Evolutionary conservation across 345 rosid species (phyloP).

Genomic region (Cardiospermum halicacabum): DNA sequence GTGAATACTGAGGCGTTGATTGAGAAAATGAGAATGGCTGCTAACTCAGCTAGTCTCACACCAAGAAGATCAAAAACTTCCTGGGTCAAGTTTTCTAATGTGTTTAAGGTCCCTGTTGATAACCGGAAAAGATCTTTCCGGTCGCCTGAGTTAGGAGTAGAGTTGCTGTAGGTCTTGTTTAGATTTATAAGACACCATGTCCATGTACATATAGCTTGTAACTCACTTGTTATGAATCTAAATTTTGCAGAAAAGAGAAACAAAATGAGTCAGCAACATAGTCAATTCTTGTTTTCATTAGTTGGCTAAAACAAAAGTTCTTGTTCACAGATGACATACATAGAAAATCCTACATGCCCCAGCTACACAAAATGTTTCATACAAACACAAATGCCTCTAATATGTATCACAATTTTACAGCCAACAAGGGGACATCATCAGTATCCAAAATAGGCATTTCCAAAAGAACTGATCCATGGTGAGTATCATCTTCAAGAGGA

Average conservation of each 20-base stretch:
- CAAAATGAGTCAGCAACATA: background rate
- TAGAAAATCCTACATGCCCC: background rate
- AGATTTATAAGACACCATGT: background rate
- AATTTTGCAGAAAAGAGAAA: background rate
- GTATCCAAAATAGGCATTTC: background rate
- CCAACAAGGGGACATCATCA: no score
- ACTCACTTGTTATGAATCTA: background rate
- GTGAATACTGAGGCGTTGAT: constrained; percentile 63
- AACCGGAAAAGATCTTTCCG: background rate
- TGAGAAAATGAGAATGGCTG: constrained; percentile 63
- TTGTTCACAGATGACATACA: background rate
- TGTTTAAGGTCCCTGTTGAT: constrained; percentile 22
- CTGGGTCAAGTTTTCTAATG: constrained; percentile 21
- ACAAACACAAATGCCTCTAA: background rate
- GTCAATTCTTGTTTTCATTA: background rate
- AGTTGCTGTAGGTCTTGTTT: background rate
- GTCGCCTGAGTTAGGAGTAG: background rate
- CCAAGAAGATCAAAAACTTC: constrained; percentile 22
- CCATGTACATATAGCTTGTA: background rate
- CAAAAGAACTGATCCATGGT: background rate
- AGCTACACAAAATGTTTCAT: no score
- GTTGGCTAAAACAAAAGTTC: background rate
- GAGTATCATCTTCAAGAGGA: background rate
- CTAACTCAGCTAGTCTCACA: constrained; percentile 26
- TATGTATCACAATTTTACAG: background rate